These are phyloP conservation scores for Trypethelium eluteriae DNA, from an alignment of 495 filamentous ascomycete species.

Conservation along the genomic window DNA sequence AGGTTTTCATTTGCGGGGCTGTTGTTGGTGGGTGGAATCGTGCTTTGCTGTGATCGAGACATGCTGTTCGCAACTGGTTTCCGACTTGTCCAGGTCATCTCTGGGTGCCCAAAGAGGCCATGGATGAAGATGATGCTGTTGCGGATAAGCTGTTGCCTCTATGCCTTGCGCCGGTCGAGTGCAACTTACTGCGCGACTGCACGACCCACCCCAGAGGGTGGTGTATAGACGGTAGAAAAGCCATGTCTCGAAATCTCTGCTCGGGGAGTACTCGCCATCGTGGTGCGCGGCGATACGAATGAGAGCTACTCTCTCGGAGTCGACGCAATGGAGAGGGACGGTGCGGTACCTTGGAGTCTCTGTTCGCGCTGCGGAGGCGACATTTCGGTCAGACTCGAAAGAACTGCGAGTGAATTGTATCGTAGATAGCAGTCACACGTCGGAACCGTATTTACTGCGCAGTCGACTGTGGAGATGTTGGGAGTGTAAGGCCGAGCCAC, in stretches of 20 bases:
- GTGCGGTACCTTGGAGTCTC: not conserved
- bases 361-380: not conserved
- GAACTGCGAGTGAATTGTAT: not conserved
- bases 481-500: not conserved
- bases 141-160: not conserved
- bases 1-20: not conserved
- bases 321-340: not conserved
- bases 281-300: not conserved
- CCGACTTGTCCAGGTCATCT: not conserved
- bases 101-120: conserved; percentile 11
- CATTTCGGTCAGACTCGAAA: not conserved
- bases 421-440: not conserved
- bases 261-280: not conserved
- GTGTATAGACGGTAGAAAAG: not conserved
- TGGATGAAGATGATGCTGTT: conserved; percentile 15
- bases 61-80: not conserved
- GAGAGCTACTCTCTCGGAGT: not conserved
- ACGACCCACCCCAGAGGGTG: not conserved
- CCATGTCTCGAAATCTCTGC: not conserved
- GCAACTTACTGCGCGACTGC: not conserved
- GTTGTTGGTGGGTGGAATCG: not conserved
- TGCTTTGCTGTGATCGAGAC: not conserved
- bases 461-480: not conserved
- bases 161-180: not conserved
- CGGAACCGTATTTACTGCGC: not conserved